phyloP scores from a whole-genome alignment of 305 asterid species.

The Rubia occidens region DNA sequence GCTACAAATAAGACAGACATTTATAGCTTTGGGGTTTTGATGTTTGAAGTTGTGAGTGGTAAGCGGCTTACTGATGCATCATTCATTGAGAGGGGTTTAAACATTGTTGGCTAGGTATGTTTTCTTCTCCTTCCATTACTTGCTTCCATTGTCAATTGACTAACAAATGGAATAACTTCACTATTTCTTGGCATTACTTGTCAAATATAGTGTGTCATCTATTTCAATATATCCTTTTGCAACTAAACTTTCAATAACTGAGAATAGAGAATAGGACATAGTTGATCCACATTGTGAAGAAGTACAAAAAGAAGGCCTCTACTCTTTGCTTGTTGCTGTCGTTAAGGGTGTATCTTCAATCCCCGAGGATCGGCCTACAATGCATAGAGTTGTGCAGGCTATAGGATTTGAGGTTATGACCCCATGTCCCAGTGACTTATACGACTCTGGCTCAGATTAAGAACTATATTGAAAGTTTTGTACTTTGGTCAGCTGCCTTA shows the following conservation, averaged over 20 bases:
- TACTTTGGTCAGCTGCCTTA: too few species aligned
- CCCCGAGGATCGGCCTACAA: conserved; percentile 91
- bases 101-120: conserved; percentile 95
- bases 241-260: conserved; percentile 59
- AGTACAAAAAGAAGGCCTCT: conserved; percentile 61
- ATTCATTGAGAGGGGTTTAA: conserved; percentile 90
- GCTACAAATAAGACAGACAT: conserved; percentile 95
- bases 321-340: conserved; percentile 62
- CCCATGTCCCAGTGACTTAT: conserved; percentile 86
- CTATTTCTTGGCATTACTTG: background rate
- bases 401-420: conserved; percentile 90
- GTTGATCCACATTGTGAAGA: conserved; percentile 70
- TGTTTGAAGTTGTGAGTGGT: conserved; percentile 79
- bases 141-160: background rate
- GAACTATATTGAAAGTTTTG: conserved; percentile 15
- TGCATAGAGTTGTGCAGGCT: conserved; percentile 81
- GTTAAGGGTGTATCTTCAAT: conserved; percentile 75
- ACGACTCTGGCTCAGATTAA: conserved; percentile 76
- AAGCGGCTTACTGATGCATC: conserved; percentile 92
- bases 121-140: conserved; percentile 1
- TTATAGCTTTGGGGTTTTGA: conserved; percentile 84
- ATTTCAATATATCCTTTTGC: conserved; percentile 24
- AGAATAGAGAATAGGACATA: conserved; percentile 65
- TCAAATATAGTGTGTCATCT: background rate
- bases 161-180: background rate